A percentile compares a stretch with the other conserved stretches of the same genome.
phyloP scores from a whole-genome alignment of 1,284 basidiomycete genomes.

The Ustilago hordei region DNA sequence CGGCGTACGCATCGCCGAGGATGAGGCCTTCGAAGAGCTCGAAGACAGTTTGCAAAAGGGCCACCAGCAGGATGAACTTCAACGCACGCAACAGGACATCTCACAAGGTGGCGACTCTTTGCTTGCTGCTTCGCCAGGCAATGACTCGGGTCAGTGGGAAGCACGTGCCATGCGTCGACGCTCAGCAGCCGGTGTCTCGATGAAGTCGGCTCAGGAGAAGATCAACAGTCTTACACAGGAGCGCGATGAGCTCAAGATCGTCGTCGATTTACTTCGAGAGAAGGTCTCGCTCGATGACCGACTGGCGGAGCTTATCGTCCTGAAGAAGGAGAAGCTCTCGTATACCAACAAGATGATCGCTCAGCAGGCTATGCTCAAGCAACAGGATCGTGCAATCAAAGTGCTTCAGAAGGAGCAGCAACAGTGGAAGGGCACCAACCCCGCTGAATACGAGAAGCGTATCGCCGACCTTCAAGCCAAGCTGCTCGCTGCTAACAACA shows the following conservation, averaged over 20 bases:
- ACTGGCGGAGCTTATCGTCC: conserved; percentile 58
- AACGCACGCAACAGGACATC: conserved; percentile 53
- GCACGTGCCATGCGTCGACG: conserved; percentile 59
- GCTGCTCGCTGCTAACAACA: conserved; percentile 42
- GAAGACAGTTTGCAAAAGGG: conserved; percentile 53
- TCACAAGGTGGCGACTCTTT: conserved; percentile 51
- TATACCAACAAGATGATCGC: conserved; percentile 63
- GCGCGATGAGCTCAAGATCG: conserved; percentile 67
- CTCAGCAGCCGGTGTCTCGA: conserved; percentile 60
- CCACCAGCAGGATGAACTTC: conserved; percentile 47
- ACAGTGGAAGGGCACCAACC: conserved; percentile 51
- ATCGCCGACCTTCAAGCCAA: conserved; percentile 47
- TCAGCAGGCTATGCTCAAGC: conserved; percentile 61
- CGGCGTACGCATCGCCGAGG: conserved; percentile 55
- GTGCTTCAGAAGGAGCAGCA: conserved; percentile 61
- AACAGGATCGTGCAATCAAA: conserved; percentile 66
- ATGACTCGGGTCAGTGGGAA: conserved; percentile 60
- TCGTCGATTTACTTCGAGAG: conserved; percentile 65
- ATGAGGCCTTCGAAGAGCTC: conserved; percentile 51
- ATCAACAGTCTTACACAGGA: conserved; percentile 66
- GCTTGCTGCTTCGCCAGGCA: conserved; percentile 32
- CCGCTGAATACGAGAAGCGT: conserved; percentile 39
- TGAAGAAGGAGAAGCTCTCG: conserved; percentile 64
- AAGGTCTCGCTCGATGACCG: conserved; percentile 64
- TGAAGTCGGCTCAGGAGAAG: conserved; percentile 64